A percentile compares a stretch with the other conserved stretches of the same genome.
Evolutionary conservation across 2,329 filamentous ascomycete species (phyloP).

Genomic region (Stagonosporopsis rhizophila): DNA sequence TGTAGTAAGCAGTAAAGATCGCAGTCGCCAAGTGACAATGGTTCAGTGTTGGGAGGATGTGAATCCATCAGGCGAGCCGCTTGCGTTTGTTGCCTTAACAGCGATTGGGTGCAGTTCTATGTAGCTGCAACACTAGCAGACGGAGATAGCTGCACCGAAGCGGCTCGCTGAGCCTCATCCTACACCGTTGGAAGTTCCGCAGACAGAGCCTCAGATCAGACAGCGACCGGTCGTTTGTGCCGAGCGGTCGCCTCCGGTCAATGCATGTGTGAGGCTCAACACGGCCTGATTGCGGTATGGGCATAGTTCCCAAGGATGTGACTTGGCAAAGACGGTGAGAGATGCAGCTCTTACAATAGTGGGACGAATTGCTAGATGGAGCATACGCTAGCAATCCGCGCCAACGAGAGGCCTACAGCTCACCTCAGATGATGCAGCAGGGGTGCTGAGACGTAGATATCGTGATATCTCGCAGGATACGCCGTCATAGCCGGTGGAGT

Average conservation of each 20-base stretch:
- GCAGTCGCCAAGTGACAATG: constrained; percentile 10
- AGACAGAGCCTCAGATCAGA: constrained; percentile 2
- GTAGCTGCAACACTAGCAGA: constrained; percentile 7
- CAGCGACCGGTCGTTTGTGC: constrained; percentile 2
- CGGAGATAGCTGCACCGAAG: constrained; percentile 15
- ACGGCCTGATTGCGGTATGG: background rate
- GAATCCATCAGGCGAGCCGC: constrained; percentile 1
- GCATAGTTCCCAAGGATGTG: constrained; percentile 14
- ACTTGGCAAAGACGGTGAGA: constrained; percentile 21
- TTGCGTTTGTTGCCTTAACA: constrained; percentile 5
- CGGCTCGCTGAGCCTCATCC: constrained; percentile 17
- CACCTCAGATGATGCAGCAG: background rate
- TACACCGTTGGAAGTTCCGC: constrained; percentile 6
- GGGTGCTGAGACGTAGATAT: background rate
- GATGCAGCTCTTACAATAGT: constrained; percentile 16
- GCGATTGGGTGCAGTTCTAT: background rate
- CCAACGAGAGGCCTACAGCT: constrained; percentile 14
- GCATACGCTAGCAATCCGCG: constrained; percentile 7
- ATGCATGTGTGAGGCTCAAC: constrained; percentile 12
- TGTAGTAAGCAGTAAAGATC: constrained; percentile 8
- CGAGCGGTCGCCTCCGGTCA: constrained; percentile 15
- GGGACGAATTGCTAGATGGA: constrained; percentile 13
- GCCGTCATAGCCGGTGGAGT: constrained; percentile 18
- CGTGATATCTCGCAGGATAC: constrained; percentile 3
- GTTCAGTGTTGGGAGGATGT: constrained; percentile 1